Conservation (phyloP, 2,329 filamentous ascomycete genomes). For the Paraphoma sp. region DNA sequence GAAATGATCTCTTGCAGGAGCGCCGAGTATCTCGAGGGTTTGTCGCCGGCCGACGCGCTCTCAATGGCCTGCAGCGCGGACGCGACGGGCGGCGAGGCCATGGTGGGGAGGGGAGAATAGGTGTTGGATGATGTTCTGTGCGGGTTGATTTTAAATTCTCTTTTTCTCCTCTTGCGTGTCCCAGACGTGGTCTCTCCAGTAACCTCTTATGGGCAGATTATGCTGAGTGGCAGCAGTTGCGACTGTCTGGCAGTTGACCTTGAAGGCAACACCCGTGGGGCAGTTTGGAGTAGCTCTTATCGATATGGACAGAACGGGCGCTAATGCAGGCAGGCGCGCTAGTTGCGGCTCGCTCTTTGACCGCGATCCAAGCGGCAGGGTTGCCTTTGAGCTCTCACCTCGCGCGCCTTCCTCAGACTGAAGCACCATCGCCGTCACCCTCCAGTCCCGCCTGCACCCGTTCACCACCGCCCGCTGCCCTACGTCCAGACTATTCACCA, state of each 20-base stretch:
- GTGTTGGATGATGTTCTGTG: no score
- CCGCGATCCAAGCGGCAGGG: neutral
- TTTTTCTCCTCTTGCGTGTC: no score
- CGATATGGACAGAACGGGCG: constrained; percentile 25
- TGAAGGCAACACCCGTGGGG: constrained; percentile 1
- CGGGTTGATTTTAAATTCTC: no score
- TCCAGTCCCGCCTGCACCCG: neutral
- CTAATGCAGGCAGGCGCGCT: constrained; percentile 16
- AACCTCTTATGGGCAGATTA: no score
- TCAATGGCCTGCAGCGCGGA: constrained; percentile 59
- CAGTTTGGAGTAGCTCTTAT: neutral
- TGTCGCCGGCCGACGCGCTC: constrained; percentile 55
- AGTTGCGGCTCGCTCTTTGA: constrained; percentile 9
- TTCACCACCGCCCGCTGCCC: neutral
- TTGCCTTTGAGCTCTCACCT: neutral
- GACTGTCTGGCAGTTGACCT: neutral
- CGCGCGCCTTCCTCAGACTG: neutral
- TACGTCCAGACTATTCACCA: constrained; percentile 15
- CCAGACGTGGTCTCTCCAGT: no score
- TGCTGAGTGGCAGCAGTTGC: no score
- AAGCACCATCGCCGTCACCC: neutral
- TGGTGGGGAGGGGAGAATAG: constrained; percentile 26
- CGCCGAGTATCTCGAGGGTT: constrained; percentile 62
- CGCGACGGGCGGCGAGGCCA: constrained; percentile 59
- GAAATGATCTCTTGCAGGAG: constrained; percentile 64